A percentile compares a stretch with the other conserved stretches of the same genome.
Conservation (phyloP, 164 flowering plant genomes). For the Magnolia changhungtana region DNA sequence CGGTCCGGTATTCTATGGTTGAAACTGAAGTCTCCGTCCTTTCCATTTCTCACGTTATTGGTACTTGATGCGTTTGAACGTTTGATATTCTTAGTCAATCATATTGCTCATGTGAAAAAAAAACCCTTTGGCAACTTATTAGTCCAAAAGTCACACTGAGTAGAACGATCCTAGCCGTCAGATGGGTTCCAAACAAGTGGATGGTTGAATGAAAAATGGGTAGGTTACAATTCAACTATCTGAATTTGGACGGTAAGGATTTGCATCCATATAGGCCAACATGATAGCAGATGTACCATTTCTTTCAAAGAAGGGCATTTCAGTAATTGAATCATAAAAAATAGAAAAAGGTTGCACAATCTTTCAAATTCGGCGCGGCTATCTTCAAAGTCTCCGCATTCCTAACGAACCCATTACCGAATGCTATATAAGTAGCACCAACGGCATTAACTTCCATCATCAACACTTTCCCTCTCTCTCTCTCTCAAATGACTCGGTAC, state of each 20-base stretch:
- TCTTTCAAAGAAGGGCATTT: background rate
- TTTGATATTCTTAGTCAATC: background rate
- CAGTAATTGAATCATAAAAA: background rate
- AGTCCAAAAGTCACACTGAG: too few species aligned
- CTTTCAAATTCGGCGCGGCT: background rate
- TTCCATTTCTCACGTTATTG: background rate
- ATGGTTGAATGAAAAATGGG: background rate
- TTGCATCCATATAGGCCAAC: too few species aligned
- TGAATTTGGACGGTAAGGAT: too few species aligned
- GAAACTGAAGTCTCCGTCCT: background rate
- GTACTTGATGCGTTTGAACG: background rate
- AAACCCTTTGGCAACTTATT: background rate
- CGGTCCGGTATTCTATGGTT: background rate
- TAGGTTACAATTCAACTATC: background rate
- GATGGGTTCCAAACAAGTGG: background rate
- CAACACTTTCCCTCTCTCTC: constrained; percentile 7
- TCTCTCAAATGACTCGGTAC: background rate
- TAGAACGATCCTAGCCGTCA: background rate
- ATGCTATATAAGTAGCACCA: background rate
- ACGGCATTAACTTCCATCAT: background rate
- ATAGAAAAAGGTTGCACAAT: background rate
- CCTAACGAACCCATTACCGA: background rate
- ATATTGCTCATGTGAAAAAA: background rate
- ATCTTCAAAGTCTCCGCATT: background rate
- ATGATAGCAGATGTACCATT: too few species aligned